phyloP scores from a whole-genome alignment of 768 basidiomycete genomes.

The Boletus sp. region DNA sequence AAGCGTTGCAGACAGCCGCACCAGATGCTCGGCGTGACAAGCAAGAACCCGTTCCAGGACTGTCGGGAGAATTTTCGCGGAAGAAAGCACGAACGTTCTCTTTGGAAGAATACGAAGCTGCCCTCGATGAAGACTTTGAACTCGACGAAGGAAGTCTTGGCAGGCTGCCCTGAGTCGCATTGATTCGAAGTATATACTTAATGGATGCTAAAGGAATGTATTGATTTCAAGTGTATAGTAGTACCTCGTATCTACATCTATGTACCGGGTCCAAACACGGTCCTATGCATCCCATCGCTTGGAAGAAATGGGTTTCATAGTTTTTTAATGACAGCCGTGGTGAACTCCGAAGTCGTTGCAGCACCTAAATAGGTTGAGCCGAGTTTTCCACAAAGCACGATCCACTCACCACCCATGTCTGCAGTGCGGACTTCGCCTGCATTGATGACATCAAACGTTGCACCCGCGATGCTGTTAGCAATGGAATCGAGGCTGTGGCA shows the following conservation, averaged over 20 bases:
- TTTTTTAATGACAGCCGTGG: conserved; percentile 84
- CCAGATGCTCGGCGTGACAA: neutral
- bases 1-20: conserved; percentile 11
- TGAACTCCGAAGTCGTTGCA: conserved; percentile 93
- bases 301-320: conserved; percentile 37
- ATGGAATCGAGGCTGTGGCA: conserved; percentile 74
- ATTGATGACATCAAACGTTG: conserved; percentile 91
- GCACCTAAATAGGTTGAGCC: conserved; percentile 49
- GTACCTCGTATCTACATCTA: conserved; percentile 26
- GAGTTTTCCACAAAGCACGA: neutral
- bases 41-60: conserved; percentile 1
- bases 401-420: conserved; percentile 85
- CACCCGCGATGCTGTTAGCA: conserved; percentile 89
- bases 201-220: conserved; percentile 15
- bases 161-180: conserved; percentile 5
- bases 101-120: conserved; percentile 52
- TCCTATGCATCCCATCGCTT: neutral
- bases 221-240: conserved; percentile 7
- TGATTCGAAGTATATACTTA: neutral
- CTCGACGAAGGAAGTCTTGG: conserved; percentile 44
- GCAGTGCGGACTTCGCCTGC: conserved; percentile 85
- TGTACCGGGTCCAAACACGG: conserved; percentile 11
- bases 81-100: conserved; percentile 43
- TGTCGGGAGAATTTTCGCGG: conserved; percentile 24
- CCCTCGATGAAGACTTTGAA: conserved; percentile 44